phyloP scores from a whole-genome alignment of 108 stramenopile species.

The Asterionellopsis glacialis region DNA sequence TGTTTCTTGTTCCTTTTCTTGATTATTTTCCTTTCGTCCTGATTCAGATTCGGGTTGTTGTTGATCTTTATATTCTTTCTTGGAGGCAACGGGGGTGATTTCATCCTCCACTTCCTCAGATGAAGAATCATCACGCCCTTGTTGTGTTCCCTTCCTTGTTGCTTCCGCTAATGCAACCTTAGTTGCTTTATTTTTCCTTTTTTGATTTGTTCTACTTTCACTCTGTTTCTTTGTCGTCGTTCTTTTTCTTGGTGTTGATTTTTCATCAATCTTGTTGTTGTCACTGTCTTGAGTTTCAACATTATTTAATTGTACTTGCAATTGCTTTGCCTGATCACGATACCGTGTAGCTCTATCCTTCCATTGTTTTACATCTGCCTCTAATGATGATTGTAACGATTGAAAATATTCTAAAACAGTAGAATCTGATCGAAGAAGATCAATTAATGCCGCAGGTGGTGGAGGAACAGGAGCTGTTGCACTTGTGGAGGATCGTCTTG shows the following conservation, averaged over 20 bases:
- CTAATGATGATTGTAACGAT: conserved; percentile 59
- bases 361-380: conserved; percentile 71
- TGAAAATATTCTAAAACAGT: conserved; percentile 56
- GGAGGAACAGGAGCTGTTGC: conserved; percentile 33
- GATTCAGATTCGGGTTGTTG: not conserved
- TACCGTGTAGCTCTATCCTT: conserved; percentile 39
- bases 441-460: conserved; percentile 53
- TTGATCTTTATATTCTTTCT: not conserved
- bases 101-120: conserved; percentile 8
- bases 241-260: not conserved
- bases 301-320: conserved; percentile 4
- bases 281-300: too few relatives aligned
- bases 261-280: too few relatives aligned
- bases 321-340: conserved; percentile 14
- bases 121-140: not conserved
- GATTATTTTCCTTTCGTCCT: not conserved
- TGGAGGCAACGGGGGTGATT: not conserved
- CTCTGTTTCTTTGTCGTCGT: not conserved
- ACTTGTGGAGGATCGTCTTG: too few relatives aligned
- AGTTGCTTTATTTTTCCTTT: not conserved
- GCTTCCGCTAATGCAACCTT: not conserved
- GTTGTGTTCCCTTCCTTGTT: not conserved
- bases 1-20: not conserved
- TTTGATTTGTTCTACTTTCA: not conserved
- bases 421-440: conserved; percentile 45